Evolutionary conservation across 176 grass and related monocot genomes (phyloP).

Genomic region (Oryza longistaminata): DNA sequence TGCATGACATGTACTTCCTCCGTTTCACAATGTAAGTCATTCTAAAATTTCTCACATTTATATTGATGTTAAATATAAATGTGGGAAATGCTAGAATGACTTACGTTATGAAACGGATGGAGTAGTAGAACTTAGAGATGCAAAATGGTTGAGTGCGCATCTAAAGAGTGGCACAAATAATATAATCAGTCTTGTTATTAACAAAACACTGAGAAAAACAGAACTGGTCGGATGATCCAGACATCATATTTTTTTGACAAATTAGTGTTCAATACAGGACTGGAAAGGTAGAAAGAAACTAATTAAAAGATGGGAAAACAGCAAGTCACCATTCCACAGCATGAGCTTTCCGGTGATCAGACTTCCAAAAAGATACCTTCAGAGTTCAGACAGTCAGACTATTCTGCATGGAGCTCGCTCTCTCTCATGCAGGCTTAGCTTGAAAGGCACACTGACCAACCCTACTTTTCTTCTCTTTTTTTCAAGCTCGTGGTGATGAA

Average conservation of each 20-base stretch:
- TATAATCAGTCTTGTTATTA: no score
- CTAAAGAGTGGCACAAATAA: no score
- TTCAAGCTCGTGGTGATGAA: neutral
- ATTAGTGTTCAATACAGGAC: neutral
- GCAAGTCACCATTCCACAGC: constrained; percentile 15
- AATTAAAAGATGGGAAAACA: neutral
- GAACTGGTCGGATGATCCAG: neutral
- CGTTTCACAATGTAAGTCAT: no score
- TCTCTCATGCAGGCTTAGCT: neutral
- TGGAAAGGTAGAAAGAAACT: neutral
- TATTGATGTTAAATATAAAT: no score
- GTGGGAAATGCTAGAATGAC: no score
- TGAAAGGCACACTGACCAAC: neutral
- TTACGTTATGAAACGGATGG: no score
- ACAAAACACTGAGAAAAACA: neutral
- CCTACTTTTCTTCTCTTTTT: neutral
- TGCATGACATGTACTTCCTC: no score
- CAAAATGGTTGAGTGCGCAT: neutral
- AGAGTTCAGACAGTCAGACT: neutral
- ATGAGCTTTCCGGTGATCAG: neutral
- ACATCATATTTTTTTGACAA: neutral
- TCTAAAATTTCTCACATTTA: no score
- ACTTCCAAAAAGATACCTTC: constrained; percentile 11
- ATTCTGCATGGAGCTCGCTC: neutral
- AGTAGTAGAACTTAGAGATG: neutral